phyloP scores from a whole-genome alignment of 176 grass and related monocot genomes.

The Juncus effusus region DNA sequence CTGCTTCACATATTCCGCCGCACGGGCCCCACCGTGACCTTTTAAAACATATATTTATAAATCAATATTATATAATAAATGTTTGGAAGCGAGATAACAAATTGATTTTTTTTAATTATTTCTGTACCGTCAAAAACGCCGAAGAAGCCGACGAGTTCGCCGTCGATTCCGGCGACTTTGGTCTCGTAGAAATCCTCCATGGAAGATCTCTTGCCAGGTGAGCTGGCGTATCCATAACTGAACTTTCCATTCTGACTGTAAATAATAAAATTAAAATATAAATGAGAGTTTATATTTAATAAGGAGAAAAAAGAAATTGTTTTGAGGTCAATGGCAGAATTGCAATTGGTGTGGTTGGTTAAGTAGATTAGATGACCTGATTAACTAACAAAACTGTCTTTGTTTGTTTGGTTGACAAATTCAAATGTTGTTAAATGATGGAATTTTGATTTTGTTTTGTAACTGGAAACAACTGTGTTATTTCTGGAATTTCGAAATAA shows the following conservation, averaged over 20 bases:
- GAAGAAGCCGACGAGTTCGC: conserved; percentile 70
- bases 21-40: conserved; percentile 85
- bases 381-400: background rate
- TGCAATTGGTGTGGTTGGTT: too few relatives aligned
- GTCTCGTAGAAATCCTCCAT: conserved; percentile 93
- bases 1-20: conserved; percentile 80
- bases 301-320: too few relatives aligned
- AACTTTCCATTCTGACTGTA: conserved; percentile 77
- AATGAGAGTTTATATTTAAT: background rate
- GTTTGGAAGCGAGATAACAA: too few relatives aligned
- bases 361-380: conserved; percentile 2
- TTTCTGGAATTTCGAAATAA: too few relatives aligned
- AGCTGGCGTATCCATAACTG: conserved; percentile 77
- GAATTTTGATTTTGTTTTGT: too few relatives aligned
- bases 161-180: conserved; percentile 65
- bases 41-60: conserved; percentile 1
- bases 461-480: too few relatives aligned
- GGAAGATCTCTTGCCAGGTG: conserved; percentile 63
- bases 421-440: too few relatives aligned
- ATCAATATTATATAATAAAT: background rate
- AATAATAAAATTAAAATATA: background rate
- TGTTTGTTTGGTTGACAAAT: too few relatives aligned
- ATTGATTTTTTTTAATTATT: too few relatives aligned
- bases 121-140: conserved; percentile 89
- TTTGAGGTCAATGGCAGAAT: too few relatives aligned